phyloP scores from a whole-genome alignment of 768 basidiomycete species.

The Tricholoma hemisulphureum region DNA sequence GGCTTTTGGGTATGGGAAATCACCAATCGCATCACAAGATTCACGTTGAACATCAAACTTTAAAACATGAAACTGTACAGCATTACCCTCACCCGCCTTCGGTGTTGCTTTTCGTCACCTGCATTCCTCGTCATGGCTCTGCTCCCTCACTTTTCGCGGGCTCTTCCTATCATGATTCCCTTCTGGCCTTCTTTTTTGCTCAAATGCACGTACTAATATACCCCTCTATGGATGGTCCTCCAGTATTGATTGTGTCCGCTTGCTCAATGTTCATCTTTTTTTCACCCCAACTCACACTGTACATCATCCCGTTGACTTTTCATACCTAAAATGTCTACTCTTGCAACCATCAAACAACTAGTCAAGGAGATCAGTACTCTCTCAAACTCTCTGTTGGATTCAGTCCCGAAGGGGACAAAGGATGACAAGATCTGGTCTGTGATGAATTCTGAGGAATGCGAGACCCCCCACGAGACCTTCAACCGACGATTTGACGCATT shows the following conservation, averaged over 20 bases:
- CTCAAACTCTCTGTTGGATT: background rate
- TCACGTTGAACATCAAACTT: no score
- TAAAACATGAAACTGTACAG: no score
- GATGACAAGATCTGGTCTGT: conserved; percentile 6
- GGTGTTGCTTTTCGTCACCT: no score
- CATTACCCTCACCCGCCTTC: no score
- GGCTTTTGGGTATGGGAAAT: no score
- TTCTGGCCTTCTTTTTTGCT: background rate
- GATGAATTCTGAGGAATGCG: background rate
- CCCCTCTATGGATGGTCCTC: background rate
- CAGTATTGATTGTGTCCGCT: background rate
- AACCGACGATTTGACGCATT: background rate
- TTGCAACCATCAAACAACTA: background rate
- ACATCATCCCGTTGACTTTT: background rate
- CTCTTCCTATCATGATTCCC: background rate
- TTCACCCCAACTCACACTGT: background rate
- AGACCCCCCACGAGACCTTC: background rate
- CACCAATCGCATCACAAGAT: no score
- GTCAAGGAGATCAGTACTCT: background rate
- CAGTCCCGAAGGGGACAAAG: background rate
- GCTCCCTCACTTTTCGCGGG: background rate
- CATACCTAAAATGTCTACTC: background rate
- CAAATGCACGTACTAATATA: background rate
- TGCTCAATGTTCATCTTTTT: background rate
- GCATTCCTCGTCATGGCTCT: no score